These are phyloP conservation scores for Cucurbita argyrosperma DNA, from an alignment of 306 rosid genomes.

Conservation along the genomic window DNA sequence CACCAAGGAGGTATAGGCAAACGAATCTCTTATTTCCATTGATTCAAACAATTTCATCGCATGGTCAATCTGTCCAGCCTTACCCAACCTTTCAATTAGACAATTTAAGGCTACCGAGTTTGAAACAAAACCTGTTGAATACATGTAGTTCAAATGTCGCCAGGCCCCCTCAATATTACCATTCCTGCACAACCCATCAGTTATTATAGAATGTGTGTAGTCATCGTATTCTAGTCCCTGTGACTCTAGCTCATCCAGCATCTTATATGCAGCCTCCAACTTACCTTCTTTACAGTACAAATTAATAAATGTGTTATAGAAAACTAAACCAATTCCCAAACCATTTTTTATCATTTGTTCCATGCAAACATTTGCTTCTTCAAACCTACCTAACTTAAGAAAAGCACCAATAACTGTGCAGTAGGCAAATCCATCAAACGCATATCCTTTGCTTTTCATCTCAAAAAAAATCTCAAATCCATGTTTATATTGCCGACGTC, in stretches of 20 bases:
- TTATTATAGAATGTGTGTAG: constrained; percentile 55
- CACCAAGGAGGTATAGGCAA: constrained; percentile 51
- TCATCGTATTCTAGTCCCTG: constrained; percentile 45
- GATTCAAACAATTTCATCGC: constrained; percentile 51
- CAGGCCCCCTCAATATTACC: constrained; percentile 37
- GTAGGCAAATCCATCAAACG: constrained; percentile 59
- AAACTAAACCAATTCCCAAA: constrained; percentile 41
- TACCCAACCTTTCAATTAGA: constrained; percentile 61
- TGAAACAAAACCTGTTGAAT: constrained; percentile 29
- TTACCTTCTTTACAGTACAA: constrained; percentile 50
- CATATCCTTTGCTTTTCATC: constrained; percentile 49
- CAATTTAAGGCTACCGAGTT: constrained; percentile 62
- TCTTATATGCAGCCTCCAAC: constrained; percentile 38
- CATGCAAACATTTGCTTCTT: constrained; percentile 40
- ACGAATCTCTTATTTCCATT: constrained; percentile 56
- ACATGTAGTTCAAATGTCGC: constrained; percentile 42
- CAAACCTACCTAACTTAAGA: constrained; percentile 40
- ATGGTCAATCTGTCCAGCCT: constrained; percentile 50
- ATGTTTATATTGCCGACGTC: constrained; percentile 22
- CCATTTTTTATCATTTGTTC: constrained; percentile 37
- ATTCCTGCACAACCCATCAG: constrained; percentile 53
- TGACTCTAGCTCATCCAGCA: constrained; percentile 49
- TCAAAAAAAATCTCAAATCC: constrained; percentile 51
- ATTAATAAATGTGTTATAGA: constrained; percentile 49
- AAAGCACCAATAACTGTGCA: constrained; percentile 59